Conservation (phyloP, 805 yeast species). For the Ogataea dorogensis region DNA sequence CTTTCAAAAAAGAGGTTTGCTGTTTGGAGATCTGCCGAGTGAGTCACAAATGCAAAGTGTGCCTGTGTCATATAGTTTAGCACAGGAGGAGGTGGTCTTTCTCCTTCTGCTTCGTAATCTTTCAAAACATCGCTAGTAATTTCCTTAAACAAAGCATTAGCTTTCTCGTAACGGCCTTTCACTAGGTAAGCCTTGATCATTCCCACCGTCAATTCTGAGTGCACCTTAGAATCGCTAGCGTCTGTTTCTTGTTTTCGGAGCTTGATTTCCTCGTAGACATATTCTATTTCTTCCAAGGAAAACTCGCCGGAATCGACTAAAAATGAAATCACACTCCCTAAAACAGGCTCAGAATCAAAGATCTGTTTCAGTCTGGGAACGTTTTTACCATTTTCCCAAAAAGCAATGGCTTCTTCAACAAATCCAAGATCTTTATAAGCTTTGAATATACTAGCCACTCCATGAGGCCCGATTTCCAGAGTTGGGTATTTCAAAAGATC, state of each 20-base stretch:
- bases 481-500: conserved; percentile 36
- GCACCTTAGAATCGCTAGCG: conserved; percentile 17
- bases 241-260: conserved; percentile 25
- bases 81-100: conserved; percentile 33
- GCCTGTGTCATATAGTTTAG: conserved; percentile 61
- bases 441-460: conserved; percentile 55
- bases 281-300: conserved; percentile 55
- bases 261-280: conserved; percentile 44
- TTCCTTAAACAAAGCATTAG: conserved; percentile 59
- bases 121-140: conserved; percentile 49
- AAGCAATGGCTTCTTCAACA: conserved; percentile 57
- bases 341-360: conserved; percentile 61
- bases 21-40: conserved; percentile 64
- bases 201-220: conserved; percentile 56
- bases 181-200: conserved; percentile 70
- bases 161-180: conserved; percentile 61
- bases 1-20: conserved; percentile 74
- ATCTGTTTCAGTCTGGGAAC: conserved; percentile 37
- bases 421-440: conserved; percentile 58
- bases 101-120: conserved; percentile 20
- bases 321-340: conserved; percentile 68
- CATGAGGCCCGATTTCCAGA: conserved; percentile 44
- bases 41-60: conserved; percentile 76
- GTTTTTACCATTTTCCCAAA: conserved; percentile 64
- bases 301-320: conserved; percentile 58